Conservation (phyloP, 2,329 filamentous ascomycete species). For the Aureobasidium uvarum region DNA sequence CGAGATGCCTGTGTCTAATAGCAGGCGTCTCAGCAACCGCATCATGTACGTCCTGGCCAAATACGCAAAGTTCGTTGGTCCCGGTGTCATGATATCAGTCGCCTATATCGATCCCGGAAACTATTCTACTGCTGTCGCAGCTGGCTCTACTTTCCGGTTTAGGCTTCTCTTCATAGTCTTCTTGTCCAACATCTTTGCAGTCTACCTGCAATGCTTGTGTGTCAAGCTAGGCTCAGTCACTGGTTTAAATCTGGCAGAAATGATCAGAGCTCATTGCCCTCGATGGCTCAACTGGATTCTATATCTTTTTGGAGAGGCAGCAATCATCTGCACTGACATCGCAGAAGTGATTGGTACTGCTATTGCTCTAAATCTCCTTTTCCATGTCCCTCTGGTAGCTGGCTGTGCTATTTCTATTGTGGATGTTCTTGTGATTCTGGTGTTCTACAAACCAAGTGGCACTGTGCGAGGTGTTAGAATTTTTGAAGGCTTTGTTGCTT, state of each 20-base stretch:
- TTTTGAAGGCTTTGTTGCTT: conserved; percentile 65
- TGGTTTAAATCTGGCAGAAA: conserved; percentile 51
- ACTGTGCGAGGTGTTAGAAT: conserved; percentile 58
- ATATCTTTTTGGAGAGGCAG: conserved; percentile 56
- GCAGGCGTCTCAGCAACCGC: conserved; percentile 15
- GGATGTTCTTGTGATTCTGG: conserved; percentile 65
- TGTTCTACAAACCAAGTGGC: conserved; percentile 62
- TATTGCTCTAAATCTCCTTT: conserved; percentile 65
- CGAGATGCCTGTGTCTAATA: conserved; percentile 14
- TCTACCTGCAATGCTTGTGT: conserved; percentile 65
- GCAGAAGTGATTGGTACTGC: conserved; percentile 68
- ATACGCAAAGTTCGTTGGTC: conserved; percentile 61
- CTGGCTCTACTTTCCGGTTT: conserved; percentile 65
- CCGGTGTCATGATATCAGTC: conserved; percentile 61
- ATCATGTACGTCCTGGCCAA: conserved; percentile 41
- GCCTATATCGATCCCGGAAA: conserved; percentile 58
- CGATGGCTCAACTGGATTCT: conserved; percentile 55
- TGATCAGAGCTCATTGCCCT: conserved; percentile 51
- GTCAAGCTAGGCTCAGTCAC: conserved; percentile 57
- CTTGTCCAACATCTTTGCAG: conserved; percentile 68
- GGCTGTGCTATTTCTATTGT: conserved; percentile 67
- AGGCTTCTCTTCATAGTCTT: conserved; percentile 66
- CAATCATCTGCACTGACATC: conserved; percentile 60
- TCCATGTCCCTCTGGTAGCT: conserved; percentile 63
- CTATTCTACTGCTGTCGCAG: conserved; percentile 68